Conservation (phyloP, 371 early-diverging fungal species). For the Lichtheimia corymbifera region DNA sequence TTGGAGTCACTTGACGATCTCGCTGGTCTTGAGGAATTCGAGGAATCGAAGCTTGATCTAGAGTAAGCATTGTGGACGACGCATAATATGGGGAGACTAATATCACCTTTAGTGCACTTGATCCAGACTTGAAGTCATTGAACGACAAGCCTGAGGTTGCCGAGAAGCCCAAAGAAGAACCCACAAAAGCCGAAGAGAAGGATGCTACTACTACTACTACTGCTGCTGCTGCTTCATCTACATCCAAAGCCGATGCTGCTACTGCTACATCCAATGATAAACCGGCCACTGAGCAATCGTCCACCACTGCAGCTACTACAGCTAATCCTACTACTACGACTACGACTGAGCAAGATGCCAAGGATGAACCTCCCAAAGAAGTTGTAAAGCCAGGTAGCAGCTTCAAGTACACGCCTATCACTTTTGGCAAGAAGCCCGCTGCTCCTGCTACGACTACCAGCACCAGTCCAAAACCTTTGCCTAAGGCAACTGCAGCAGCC, state of each 20-base stretch:
- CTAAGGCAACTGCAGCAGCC: slow-evolving; percentile 1
- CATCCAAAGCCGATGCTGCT: slow-evolving; percentile 19
- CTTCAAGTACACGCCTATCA: slow-evolving; percentile 48
- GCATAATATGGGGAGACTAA: not conserved
- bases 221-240: slow-evolving; percentile 18
- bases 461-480: not conserved
- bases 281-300: slow-evolving; percentile 14
- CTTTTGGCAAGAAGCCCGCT: slow-evolving; percentile 29
- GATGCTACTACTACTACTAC: slow-evolving; percentile 3
- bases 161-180: slow-evolving; percentile 6
- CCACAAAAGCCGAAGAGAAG: slow-evolving; percentile 12
- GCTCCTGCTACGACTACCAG: not conserved
- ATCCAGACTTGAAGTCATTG: slow-evolving; percentile 26
- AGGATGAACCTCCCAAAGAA: slow-evolving; percentile 4
- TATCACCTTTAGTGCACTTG: not conserved
- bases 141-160: not conserved
- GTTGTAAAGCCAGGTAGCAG: slow-evolving; percentile 20
- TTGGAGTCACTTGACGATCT: slow-evolving; percentile 51
- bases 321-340: slow-evolving; percentile 2
- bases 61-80: slow-evolving; percentile 16
- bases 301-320: slow-evolving; percentile 13
- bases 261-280: slow-evolving; percentile 18
- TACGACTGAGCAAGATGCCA: slow-evolving; percentile 7
- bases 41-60: slow-evolving; percentile 34
- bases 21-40: slow-evolving; percentile 45